A percentile compares a stretch with the other conserved stretches of the same genome.
phyloP scores from a whole-genome alignment of 2,329 filamentous ascomycete species.

The Talaromyces funiculosus region DNA sequence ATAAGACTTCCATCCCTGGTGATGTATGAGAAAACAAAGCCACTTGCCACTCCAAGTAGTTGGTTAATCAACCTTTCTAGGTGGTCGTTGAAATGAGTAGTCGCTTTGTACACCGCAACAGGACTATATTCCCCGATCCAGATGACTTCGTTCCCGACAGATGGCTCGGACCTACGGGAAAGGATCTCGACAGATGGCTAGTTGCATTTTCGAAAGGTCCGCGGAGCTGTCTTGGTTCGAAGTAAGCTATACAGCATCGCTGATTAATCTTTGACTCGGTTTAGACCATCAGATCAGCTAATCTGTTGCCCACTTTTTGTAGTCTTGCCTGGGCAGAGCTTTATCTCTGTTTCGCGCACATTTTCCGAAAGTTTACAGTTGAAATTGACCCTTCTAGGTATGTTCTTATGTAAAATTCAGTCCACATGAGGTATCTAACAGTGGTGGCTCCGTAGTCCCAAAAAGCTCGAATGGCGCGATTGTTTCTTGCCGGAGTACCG shows the following conservation, averaged over 20 bases:
- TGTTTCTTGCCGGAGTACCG: too few species aligned
- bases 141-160: constrained; percentile 37
- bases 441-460: too few species aligned
- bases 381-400: constrained; percentile 9
- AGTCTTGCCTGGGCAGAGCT: constrained; percentile 13
- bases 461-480: too few species aligned
- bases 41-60: too few species aligned
- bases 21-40: constrained; percentile 18
- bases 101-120: constrained; percentile 22
- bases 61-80: neutral
- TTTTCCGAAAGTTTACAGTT: constrained; percentile 10
- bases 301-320: neutral
- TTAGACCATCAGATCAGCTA: neutral
- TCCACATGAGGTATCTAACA: too few species aligned
- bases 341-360: constrained; percentile 10
- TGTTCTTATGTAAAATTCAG: too few species aligned
- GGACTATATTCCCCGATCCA: constrained; percentile 31
- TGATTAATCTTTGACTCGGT: neutral
- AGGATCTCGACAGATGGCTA: constrained; percentile 30
- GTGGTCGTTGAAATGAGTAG: constrained; percentile 25
- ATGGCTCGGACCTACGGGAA: constrained; percentile 29
- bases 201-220: constrained; percentile 43
- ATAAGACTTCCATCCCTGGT: constrained; percentile 18
- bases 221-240: constrained; percentile 35
- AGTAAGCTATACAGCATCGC: too few species aligned